Evolutionary conservation across 1,139 yeast species (phyloP), one percentile per base, ranked within the genome.

Genomic region (Geotrichum klebahnii): DNA sequence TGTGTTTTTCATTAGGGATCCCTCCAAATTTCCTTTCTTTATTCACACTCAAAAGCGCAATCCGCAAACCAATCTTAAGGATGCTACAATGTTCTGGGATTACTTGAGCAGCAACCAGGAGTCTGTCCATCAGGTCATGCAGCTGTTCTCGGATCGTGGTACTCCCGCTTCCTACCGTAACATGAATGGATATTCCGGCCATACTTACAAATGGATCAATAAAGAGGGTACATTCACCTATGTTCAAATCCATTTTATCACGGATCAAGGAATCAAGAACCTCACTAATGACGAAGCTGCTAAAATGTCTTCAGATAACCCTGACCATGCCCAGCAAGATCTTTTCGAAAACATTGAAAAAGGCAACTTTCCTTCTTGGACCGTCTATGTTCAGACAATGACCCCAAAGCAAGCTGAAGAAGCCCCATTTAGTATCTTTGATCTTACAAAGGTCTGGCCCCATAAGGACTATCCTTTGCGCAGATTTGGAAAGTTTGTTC

Each of bases 11-110:
- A 75, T 87, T 59, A 79, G 95, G 67, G 92, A 87, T 70, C 95
- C 95, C 55, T 75, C 84, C 53, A 85, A 87, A 75, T 87, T 87
- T 75, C 95, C 95, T 47, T 82, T 82, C 69, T 86, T 87, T 67
- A 86, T 87, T 65, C 95, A 87, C 75, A 84, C 95, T n/a, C 83
- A 84, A 68, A 84, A 84, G 79, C 79, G 92, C 66, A 80, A 84
- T 71, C 95, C 95, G 44, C 80, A 84, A 70, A 85, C 94, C 46
- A 84, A 85, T 69, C 73, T 84, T 68, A 84, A 84, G 67, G 95
- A 87, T 67, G 78, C 84, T 16, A 72, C 77, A 60, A 74, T 73
- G 74, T 77, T 76, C 67, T 83, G 90, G 90, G 90, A 83, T 67
- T 83, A 79, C 66, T 67, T 78, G 58, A 73, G 80, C 35, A 72